Evolutionary conservation across 169 alveolate species (phyloP).

Genomic region (Plasmodium gaboni): DNA sequence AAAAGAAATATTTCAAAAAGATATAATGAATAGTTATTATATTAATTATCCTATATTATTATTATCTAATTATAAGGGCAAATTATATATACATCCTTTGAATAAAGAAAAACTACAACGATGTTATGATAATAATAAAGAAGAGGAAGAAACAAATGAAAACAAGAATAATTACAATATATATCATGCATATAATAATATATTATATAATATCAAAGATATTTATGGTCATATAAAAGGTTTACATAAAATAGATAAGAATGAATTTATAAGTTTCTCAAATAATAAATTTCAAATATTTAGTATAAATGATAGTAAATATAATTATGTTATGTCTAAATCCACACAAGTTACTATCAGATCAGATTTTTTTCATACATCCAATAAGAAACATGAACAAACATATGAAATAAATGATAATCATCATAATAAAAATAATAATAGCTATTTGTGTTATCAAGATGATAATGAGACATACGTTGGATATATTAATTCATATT

Average conservation of each 20-base stretch:
- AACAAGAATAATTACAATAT: too few species aligned
- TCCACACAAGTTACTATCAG: too few species aligned
- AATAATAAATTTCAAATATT: slow-evolving; percentile 3
- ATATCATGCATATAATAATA: not conserved
- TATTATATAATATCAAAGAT: not conserved
- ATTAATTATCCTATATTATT: slow-evolving; percentile 13
- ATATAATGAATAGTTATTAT: slow-evolving; percentile 2
- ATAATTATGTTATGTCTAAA: not conserved
- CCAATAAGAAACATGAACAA: too few species aligned
- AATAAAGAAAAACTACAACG: not conserved
- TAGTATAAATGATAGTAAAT: slow-evolving; percentile 6
- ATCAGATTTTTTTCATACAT: too few species aligned
- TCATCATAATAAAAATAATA: not conserved
- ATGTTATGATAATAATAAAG: not conserved
- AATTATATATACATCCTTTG: slow-evolving; percentile 32
- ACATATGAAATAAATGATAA: not conserved
- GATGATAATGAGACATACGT: too few species aligned
- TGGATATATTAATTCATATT: not conserved
- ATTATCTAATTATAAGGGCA: slow-evolving; percentile 44
- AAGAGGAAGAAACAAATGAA: too few species aligned
- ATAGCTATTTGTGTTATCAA: not conserved
- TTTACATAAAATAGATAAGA: slow-evolving; percentile 15
- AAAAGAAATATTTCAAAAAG: not conserved
- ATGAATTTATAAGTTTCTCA: slow-evolving; percentile 30
- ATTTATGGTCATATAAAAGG: slow-evolving; percentile 4